Conservation (phyloP, 495 filamentous ascomycete species). For the Patellaria atrata region DNA sequence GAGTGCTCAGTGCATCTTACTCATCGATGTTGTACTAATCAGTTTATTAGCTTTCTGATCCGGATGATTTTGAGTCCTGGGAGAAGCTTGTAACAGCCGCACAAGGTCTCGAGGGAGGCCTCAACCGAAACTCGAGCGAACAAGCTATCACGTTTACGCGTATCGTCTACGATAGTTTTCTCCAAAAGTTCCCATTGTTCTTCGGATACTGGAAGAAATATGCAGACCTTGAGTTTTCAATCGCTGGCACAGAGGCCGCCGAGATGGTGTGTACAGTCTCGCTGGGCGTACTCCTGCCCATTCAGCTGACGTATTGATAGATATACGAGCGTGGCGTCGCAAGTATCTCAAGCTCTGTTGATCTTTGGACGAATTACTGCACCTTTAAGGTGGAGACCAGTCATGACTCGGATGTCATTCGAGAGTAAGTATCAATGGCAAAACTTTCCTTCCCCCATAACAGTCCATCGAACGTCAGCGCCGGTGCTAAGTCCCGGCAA, state of each 20-base stretch:
- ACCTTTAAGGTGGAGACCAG: constrained; percentile 93
- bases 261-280: constrained; percentile 60
- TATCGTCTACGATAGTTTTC: constrained; percentile 77
- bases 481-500: constrained; percentile 3
- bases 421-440: constrained; percentile 87
- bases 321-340: constrained; percentile 93
- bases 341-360: constrained; percentile 83
- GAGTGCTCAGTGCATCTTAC: constrained; percentile 2
- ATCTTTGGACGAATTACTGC: constrained; percentile 95
- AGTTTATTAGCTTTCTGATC: constrained; percentile 40
- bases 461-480: constrained; percentile 20
- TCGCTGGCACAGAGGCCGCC: constrained; percentile 90
- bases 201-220: constrained; percentile 99
- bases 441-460: constrained; percentile 53
- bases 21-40: constrained; percentile 3
- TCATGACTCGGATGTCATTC: constrained; percentile 84
- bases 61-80: constrained; percentile 91
- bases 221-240: constrained; percentile 92
- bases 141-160: constrained; percentile 78
- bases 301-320: constrained; percentile 22
- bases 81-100: constrained; percentile 77
- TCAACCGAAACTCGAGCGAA: constrained; percentile 92
- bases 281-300: neutral
- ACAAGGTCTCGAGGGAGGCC: constrained; percentile 75
- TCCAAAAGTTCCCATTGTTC: constrained; percentile 87